These are phyloP conservation scores for Paecilomyces niveus DNA, from an alignment of 2,329 filamentous ascomycete genomes.

Conservation along the genomic window DNA sequence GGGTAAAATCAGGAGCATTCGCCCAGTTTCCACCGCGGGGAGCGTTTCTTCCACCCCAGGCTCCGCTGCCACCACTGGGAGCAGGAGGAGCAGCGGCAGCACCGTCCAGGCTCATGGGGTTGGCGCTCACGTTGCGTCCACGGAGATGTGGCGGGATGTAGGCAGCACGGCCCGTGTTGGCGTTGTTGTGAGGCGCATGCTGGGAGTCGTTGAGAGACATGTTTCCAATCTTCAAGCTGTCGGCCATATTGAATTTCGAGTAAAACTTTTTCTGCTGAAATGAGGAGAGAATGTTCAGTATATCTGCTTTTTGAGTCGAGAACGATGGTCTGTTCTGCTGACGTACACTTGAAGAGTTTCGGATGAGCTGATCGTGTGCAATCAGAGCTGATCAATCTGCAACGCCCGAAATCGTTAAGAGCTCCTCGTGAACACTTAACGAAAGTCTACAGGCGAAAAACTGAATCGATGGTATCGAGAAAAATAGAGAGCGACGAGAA, in stretches of 20 bases:
- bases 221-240: constrained; percentile 34
- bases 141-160: constrained; percentile 62
- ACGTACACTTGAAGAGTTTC: neutral
- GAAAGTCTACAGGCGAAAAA: constrained; percentile 4
- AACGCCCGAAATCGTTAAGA: neutral
- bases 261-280: neutral
- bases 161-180: constrained; percentile 49
- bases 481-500: constrained; percentile 15
- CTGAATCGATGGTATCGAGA: constrained; percentile 5
- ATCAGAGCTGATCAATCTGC: neutral
- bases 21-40: constrained; percentile 37
- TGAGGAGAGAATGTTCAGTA: neutral
- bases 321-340: neutral
- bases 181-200: constrained; percentile 45
- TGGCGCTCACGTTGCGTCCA: constrained; percentile 23
- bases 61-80: constrained; percentile 15
- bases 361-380: neutral
- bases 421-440: constrained; percentile 1
- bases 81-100: constrained; percentile 24
- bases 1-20: constrained; percentile 52
- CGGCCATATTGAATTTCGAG: constrained; percentile 22
- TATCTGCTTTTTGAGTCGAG: neutral
- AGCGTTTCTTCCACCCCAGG: too few species aligned
- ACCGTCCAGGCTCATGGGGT: constrained; percentile 32
- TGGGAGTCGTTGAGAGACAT: constrained; percentile 53